phyloP scores from a whole-genome alignment of 148 eudicot species.

The Vaccinium darrowii region DNA sequence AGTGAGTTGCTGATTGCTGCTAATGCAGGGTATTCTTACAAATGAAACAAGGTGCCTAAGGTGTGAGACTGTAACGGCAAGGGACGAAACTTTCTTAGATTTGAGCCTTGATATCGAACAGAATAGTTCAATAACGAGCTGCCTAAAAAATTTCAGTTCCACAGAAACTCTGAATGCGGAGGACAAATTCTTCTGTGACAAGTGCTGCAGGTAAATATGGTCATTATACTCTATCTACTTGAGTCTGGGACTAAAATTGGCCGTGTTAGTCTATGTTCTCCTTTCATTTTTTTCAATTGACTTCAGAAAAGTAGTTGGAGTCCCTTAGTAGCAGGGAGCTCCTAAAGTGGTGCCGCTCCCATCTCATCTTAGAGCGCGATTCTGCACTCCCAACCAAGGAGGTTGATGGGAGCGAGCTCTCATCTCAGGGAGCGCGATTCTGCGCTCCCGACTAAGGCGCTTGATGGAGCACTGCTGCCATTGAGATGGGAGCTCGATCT shows the following conservation, averaged over 20 bases:
- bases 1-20: background rate
- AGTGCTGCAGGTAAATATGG: constrained; percentile 85
- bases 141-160: constrained; percentile 83
- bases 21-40: constrained; percentile 70
- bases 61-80: constrained; percentile 89
- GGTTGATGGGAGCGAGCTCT: too few relatives aligned
- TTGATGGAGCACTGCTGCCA: too few relatives aligned
- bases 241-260: constrained; percentile 21
- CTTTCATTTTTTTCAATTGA: background rate
- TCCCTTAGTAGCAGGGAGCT: too few relatives aligned
- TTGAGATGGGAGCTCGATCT: too few relatives aligned
- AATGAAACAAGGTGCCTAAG: constrained; percentile 85
- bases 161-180: constrained; percentile 89
- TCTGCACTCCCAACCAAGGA: too few relatives aligned
- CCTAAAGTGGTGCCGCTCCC: too few relatives aligned
- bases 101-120: constrained; percentile 92
- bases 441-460: too few relatives aligned
- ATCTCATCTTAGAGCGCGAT: too few relatives aligned
- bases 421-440: too few relatives aligned
- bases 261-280: background rate
- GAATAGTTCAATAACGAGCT: constrained; percentile 81
- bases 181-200: constrained; percentile 94
- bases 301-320: background rate
- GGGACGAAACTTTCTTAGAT: constrained; percentile 84
- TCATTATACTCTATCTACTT: constrained; percentile 59